A percentile compares a stretch with the other conserved stretches of the same genome.
Evolutionary conservation across 768 basidiomycete genomes (phyloP).

Genomic region (Candolleomyces eurysporus): DNA sequence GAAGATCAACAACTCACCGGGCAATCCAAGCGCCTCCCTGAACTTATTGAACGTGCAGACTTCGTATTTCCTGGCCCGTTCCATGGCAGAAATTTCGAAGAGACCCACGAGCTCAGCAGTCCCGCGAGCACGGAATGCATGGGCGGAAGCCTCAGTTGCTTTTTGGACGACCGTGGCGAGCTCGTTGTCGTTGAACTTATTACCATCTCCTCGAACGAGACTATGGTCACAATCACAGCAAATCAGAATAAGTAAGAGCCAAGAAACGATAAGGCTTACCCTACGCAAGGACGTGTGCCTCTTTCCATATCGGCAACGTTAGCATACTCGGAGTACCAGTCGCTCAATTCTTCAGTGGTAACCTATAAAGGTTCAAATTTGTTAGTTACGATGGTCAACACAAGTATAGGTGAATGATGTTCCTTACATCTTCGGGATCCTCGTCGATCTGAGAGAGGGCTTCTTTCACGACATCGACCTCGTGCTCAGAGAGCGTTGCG

Average conservation of each 20-base stretch:
- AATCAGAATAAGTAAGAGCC: neutral
- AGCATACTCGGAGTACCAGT: neutral
- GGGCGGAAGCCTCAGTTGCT: conserved; percentile 44
- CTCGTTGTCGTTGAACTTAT: conserved; percentile 51
- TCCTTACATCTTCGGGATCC: conserved; percentile 2
- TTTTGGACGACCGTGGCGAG: conserved; percentile 46
- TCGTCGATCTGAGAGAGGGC: conserved; percentile 42
- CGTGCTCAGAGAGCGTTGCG: conserved; percentile 45
- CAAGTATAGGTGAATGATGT: neutral
- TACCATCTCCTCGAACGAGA: conserved; percentile 43
- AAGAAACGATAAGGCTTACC: neutral
- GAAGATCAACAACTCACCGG: neutral
- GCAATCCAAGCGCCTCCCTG: neutral
- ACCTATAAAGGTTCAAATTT: neutral
- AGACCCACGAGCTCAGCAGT: conserved; percentile 45
- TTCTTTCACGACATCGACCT: conserved; percentile 51
- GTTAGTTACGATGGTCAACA: neutral
- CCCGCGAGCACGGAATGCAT: conserved; percentile 40
- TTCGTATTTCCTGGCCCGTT: conserved; percentile 54
- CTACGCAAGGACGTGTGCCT: neutral
- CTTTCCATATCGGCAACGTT: neutral
- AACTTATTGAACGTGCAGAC: conserved; percentile 34
- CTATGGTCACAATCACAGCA: conserved; percentile 18
- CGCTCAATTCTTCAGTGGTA: neutral
- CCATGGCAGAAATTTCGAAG: conserved; percentile 56